These are phyloP conservation scores for Podaxis pistillaris DNA, from an alignment of 768 basidiomycete genomes.

Conservation along the genomic window DNA sequence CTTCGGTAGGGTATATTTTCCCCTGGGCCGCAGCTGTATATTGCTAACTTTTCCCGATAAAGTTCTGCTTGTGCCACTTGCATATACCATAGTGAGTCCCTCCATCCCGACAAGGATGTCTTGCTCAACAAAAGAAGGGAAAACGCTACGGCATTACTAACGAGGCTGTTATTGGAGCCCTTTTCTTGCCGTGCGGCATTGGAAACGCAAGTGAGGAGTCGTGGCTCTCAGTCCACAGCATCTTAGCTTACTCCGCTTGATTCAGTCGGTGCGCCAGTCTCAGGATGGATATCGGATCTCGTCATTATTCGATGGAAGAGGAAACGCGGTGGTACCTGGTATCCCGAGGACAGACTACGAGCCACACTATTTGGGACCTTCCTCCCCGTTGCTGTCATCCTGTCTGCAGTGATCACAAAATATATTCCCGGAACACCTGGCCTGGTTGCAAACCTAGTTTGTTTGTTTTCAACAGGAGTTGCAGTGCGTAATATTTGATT, in stretches of 20 bases:
- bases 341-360: constrained; percentile 67
- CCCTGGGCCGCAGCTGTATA: constrained; percentile 39
- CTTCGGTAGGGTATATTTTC: constrained; percentile 30
- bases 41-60: too few species aligned
- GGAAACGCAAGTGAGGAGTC: constrained; percentile 53
- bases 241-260: not conserved
- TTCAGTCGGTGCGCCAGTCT: constrained; percentile 59
- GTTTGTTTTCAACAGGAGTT: constrained; percentile 15
- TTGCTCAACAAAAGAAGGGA: constrained; percentile 38
- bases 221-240: not conserved
- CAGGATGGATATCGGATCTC: constrained; percentile 58
- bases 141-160: constrained; percentile 53
- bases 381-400: constrained; percentile 49
- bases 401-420: constrained; percentile 47
- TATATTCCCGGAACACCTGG: constrained; percentile 52
- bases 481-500: constrained; percentile 1
- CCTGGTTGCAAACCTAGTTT: constrained; percentile 19
- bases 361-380: constrained; percentile 46
- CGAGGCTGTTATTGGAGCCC: constrained; percentile 56
- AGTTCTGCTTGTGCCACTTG: constrained; percentile 61
- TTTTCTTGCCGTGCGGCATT: constrained; percentile 57
- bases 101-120: not conserved
- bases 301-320: constrained; percentile 48
- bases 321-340: constrained; percentile 54
- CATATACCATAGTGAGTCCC: constrained; percentile 61